A percentile compares a stretch with the other conserved stretches of the same genome.
These are phyloP conservation scores for Apiospora pterosperma DNA, from an alignment of 2,329 filamentous ascomycete species.

Conservation along the genomic window DNA sequence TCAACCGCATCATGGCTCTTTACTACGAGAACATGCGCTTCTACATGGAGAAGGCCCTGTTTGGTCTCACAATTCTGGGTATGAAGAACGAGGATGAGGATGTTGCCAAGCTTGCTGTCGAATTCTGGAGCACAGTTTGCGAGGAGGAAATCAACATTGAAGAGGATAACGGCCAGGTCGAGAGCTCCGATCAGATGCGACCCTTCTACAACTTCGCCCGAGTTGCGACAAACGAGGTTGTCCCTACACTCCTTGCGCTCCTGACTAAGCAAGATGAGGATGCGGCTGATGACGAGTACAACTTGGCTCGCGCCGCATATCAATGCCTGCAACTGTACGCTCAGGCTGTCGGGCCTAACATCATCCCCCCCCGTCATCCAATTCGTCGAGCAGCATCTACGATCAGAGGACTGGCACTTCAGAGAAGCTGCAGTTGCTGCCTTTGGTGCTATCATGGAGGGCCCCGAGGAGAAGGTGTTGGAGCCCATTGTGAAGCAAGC, in stretches of 20 bases:
- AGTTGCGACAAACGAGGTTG: conserved; percentile 89
- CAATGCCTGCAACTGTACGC: conserved; percentile 95
- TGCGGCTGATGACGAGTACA: conserved; percentile 95
- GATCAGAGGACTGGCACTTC: conserved; percentile 89
- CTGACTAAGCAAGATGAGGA: conserved; percentile 98
- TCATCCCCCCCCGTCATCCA: conserved; percentile 80
- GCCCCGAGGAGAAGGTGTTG: conserved; percentile 86
- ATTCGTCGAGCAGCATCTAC: conserved; percentile 90
- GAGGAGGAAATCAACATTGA: conserved; percentile 98
- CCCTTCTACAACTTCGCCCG: conserved; percentile 95
- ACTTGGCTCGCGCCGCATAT: conserved; percentile 90
- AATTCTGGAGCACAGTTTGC: conserved; percentile 99
- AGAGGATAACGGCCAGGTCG: conserved; percentile 85
- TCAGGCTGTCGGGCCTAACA: conserved; percentile 79
- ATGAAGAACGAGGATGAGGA: conserved; percentile 99
- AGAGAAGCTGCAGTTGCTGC: conserved; percentile 95
- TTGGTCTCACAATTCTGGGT: conserved; percentile 93
- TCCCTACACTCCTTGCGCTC: conserved; percentile 83
- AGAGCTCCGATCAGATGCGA: conserved; percentile 79
- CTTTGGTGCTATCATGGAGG: conserved; percentile 98
- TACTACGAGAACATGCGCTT: conserved; percentile 99
- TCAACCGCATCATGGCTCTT: conserved; percentile 97
- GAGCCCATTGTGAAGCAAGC: conserved; percentile 96
- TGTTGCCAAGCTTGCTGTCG: conserved; percentile 94
- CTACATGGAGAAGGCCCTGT: conserved; percentile 99